Evolutionary conservation across 2,329 filamentous ascomycete species (phyloP), one percentile per base, ranked within the genome.

Genomic region (Aspergillus puulaauensis): DNA sequence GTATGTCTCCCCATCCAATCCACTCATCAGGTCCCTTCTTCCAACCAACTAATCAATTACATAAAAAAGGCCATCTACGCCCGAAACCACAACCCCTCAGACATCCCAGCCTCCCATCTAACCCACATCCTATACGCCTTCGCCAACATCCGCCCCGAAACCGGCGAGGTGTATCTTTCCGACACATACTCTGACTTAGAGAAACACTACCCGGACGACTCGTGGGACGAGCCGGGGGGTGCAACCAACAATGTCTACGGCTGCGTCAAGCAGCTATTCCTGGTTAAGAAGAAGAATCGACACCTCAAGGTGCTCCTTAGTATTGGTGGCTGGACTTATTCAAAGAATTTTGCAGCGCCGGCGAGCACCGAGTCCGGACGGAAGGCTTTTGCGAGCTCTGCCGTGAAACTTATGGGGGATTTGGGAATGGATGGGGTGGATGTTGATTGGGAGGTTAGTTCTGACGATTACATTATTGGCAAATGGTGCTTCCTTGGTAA

Each of bases 121-220:
- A 98, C 93, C 0, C 93, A 98, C 70, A 77, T 98, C 4, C 85
- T 97, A 15, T 97, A 97, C 68, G 83, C 93, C 15, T 98, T 98
- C 76, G 93, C 91, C 69, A 96, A 97, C 71, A 85, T 96, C 58
- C 83, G 85, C 4, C 82, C 87, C 3, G 90, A 93, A 3, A 86
- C 83, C 33, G 93, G 93, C 50, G 90, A 96, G 75, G 91, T 96
- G 74, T 89, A 82, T 68, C 79, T 90, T 7, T 87, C 84, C 1
- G 90, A 95, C 66, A 75, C 79, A 2, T 92, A 83, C 72, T 82
- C 90, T 23, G 90, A 93, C 52, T 66, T 77, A 1, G 79, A 91
- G 53, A 90, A 89, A 68, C 87, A 86, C 68, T 93, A 90, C 66
- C 74, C 84, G 0, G 78, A 74, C 12, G 90, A 93, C 70, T 88